phyloP scores from a whole-genome alignment of 2,329 filamentous ascomycete genomes.

The Ceratocystis colombiana region DNA sequence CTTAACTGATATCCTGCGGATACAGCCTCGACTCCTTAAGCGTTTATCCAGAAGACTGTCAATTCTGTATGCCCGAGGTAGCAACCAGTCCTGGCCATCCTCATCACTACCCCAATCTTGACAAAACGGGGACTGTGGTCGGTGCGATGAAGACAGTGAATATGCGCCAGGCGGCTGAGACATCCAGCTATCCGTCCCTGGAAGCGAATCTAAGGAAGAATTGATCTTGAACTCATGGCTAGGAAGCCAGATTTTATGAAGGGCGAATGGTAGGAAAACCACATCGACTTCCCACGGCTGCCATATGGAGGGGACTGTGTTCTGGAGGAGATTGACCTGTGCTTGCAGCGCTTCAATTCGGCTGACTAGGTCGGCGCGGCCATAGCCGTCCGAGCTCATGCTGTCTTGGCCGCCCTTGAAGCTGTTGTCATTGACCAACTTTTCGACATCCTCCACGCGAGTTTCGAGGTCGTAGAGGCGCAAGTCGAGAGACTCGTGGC shows the following conservation, averaged over 20 bases:
- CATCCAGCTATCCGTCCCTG: constrained; percentile 44
- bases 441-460: constrained; percentile 49
- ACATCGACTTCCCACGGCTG: constrained; percentile 67
- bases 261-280: constrained; percentile 60
- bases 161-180: constrained; percentile 39
- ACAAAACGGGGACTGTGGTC: constrained; percentile 41
- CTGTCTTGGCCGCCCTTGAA: constrained; percentile 34
- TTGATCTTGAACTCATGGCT: constrained; percentile 40
- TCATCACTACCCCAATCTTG: constrained; percentile 41
- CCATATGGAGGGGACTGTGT: constrained; percentile 42
- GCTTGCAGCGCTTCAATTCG: constrained; percentile 43
- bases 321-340: constrained; percentile 48
- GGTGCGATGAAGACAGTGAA: constrained; percentile 35
- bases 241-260: constrained; percentile 47
- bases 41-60: constrained; percentile 56
- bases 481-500: constrained; percentile 55
- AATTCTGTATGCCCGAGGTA: constrained; percentile 57
- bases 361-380: constrained; percentile 39
- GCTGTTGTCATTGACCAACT: constrained; percentile 35
- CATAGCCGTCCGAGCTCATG: constrained; percentile 37
- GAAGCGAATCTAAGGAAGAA: constrained; percentile 28
- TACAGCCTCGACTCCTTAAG: constrained; percentile 63
- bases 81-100: constrained; percentile 49
- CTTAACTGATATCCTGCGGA: constrained; percentile 52
- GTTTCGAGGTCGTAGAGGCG: constrained; percentile 60